These are phyloP conservation scores for Neonectria hederae DNA, from an alignment of 2,329 filamentous ascomycete species.

Conservation along the genomic window DNA sequence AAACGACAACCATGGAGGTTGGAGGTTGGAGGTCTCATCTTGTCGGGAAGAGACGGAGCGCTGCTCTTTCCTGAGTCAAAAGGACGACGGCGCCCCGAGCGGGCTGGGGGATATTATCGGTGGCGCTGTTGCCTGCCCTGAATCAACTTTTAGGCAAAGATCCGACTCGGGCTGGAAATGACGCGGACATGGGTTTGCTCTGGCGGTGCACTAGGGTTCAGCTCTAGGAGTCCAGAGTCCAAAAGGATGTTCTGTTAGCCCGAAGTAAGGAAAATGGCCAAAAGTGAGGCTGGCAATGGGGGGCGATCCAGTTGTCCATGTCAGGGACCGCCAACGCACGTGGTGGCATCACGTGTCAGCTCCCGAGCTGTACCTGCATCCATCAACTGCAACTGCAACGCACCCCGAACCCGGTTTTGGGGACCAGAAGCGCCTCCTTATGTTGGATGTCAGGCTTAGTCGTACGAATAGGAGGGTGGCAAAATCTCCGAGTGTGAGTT, in stretches of 20 bases:
- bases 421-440: background rate
- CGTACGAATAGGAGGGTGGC: background rate
- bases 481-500: no score
- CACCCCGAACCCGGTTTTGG: background rate
- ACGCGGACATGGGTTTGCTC: background rate
- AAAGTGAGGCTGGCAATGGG: background rate
- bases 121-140: background rate
- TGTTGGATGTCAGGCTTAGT: background rate
- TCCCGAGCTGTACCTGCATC: background rate
- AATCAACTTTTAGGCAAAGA: background rate
- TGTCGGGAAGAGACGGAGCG: conserved; percentile 22
- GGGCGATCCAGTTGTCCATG: background rate
- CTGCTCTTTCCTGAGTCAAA: background rate
- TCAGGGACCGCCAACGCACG: background rate
- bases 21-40: background rate
- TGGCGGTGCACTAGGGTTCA: background rate
- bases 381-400: background rate
- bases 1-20: no score
- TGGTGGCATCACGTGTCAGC: background rate
- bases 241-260: no score
- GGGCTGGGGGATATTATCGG: background rate
- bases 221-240: background rate
- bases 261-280: background rate
- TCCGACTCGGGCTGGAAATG: conserved; percentile 2
- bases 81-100: background rate